Conservation (phyloP, 768 basidiomycete species). For the Tylopilus cervinicoccineus region DNA sequence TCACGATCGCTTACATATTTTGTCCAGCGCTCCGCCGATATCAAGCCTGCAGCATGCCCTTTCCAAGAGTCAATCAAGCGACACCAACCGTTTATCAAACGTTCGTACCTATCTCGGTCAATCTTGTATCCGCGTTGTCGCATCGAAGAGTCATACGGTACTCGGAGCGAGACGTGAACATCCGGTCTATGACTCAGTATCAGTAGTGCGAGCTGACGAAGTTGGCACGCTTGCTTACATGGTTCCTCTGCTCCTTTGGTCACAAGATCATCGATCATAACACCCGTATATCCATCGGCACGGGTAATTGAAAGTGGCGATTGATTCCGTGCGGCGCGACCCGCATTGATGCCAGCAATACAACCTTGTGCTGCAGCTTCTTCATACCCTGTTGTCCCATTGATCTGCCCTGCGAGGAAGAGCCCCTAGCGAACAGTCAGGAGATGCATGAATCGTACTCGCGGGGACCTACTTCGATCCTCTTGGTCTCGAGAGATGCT, state of each 20-base stretch:
- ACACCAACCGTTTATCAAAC: neutral
- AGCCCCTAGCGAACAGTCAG: slow-evolving; percentile 48
- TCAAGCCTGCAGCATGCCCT: slow-evolving; percentile 41
- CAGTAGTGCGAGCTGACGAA: neutral
- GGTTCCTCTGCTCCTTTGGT: slow-evolving; percentile 89
- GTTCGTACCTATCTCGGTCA: slow-evolving; percentile 67
- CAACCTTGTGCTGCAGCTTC: slow-evolving; percentile 90
- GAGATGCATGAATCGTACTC: neutral
- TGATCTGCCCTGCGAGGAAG: slow-evolving; percentile 89
- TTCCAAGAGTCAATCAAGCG: slow-evolving; percentile 1
- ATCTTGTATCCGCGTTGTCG: slow-evolving; percentile 83
- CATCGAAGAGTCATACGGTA: slow-evolving; percentile 85
- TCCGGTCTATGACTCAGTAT: slow-evolving; percentile 56
- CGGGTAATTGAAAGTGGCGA: slow-evolving; percentile 65
- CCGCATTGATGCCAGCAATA: slow-evolving; percentile 88
- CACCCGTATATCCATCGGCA: slow-evolving; percentile 85
- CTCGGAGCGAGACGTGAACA: slow-evolving; percentile 91
- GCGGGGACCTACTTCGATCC: slow-evolving; percentile 51
- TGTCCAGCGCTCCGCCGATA: slow-evolving; percentile 43
- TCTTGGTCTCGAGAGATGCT: slow-evolving; percentile 85
- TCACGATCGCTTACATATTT: slow-evolving; percentile 31
- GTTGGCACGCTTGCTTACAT: slow-evolving; percentile 42
- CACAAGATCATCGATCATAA: slow-evolving; percentile 90
- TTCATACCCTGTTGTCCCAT: slow-evolving; percentile 92
- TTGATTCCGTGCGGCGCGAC: slow-evolving; percentile 53